phyloP scores from a whole-genome alignment of 129 eudicot species.

The Tagetes erecta region DNA sequence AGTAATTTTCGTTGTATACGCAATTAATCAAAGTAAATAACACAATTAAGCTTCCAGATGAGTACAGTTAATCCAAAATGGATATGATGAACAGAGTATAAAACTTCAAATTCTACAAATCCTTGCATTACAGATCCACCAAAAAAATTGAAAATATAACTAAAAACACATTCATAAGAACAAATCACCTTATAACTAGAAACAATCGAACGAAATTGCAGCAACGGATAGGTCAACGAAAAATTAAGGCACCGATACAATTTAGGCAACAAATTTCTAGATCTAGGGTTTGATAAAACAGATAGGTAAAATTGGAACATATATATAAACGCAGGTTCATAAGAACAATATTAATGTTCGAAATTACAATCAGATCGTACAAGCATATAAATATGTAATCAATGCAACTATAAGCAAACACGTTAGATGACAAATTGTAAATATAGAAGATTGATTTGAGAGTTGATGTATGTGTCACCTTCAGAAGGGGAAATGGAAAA shows the following conservation, averaged over 20 bases:
- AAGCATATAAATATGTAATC: conserved; percentile 9
- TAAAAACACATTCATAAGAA: neutral
- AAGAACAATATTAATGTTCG: neutral
- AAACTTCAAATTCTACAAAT: neutral
- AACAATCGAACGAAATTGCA: neutral
- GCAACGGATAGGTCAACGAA: conserved; percentile 27
- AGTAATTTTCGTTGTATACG: neutral
- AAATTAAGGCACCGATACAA: neutral
- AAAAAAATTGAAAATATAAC: too few species aligned
- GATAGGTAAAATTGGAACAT: neutral
- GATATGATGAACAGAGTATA: neutral
- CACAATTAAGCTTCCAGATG: neutral
- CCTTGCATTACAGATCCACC: neutral
- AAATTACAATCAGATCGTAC: conserved; percentile 16
- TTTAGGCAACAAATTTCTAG: conserved; percentile 15
- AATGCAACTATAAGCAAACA: neutral
- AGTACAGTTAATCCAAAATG: neutral
- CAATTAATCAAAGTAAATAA: neutral
- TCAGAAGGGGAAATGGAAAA: conserved; percentile 20
- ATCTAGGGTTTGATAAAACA: conserved; percentile 21
- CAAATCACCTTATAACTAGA: neutral
- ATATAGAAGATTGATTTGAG: conserved; percentile 8
- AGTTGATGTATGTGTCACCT: conserved; percentile 27
- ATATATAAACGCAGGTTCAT: conserved; percentile 1
- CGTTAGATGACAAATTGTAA: neutral